These are phyloP conservation scores for Straminergon stramineum DNA, from an alignment of 225 moss, liverwort and hornwort genomes.

Conservation along the genomic window DNA sequence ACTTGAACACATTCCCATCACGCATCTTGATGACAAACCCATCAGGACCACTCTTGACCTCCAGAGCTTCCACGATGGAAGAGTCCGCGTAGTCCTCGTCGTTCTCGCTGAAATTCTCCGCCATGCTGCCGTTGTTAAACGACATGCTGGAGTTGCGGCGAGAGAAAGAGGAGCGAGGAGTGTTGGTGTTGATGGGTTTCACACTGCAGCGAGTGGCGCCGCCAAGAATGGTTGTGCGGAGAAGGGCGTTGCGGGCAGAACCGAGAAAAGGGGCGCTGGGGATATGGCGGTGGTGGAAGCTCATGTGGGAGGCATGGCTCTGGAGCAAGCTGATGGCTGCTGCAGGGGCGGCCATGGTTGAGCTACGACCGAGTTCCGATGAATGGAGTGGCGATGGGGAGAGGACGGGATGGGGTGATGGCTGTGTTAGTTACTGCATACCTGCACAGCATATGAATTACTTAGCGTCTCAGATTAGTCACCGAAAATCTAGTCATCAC, in stretches of 20 bases:
- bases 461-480: background rate
- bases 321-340: constrained; percentile 44
- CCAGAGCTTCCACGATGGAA: constrained; percentile 72
- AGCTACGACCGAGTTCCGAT: background rate
- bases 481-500: background rate
- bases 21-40: constrained; percentile 88
- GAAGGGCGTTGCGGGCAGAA: background rate
- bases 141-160: constrained; percentile 83
- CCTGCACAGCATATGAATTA: background rate
- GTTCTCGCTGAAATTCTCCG: constrained; percentile 80
- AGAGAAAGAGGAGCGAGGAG: background rate
- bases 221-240: background rate
- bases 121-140: constrained; percentile 76
- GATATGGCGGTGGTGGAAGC: constrained; percentile 5
- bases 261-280: background rate
- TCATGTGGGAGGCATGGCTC: constrained; percentile 26
- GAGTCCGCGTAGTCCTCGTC: constrained; percentile 83
- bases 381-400: background rate
- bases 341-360: constrained; percentile 32
- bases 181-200: background rate
- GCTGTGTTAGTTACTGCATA: constrained; percentile 13
- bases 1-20: constrained; percentile 72
- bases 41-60: constrained; percentile 77
- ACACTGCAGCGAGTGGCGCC: background rate
- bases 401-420: background rate